Evolutionary conservation across 2,329 filamentous ascomycete species (phyloP).

Genomic region (Alternaria sp.): DNA sequence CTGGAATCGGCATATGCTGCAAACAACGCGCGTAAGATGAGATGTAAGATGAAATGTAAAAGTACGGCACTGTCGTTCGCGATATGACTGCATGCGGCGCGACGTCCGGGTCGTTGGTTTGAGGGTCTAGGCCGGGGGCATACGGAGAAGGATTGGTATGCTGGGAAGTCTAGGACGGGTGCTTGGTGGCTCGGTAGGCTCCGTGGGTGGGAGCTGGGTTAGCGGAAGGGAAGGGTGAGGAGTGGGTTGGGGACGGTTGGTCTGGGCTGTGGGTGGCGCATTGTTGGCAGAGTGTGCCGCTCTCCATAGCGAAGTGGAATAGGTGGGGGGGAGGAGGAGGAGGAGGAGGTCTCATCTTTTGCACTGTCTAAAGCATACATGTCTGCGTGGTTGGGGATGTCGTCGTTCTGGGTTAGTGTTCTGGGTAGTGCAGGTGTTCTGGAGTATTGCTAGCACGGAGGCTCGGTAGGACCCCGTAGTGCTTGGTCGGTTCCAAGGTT

Average conservation of each 20-base stretch:
- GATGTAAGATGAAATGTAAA: not conserved
- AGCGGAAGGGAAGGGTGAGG: not conserved
- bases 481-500: not conserved
- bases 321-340: no score
- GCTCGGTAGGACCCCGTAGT: conserved; percentile 11
- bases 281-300: conserved; percentile 8
- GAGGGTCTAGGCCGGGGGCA: not conserved
- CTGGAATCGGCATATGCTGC: not conserved
- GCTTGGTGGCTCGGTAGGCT: not conserved
- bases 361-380: not conserved
- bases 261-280: conserved; percentile 13
- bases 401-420: not conserved
- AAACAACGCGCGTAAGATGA: not conserved
- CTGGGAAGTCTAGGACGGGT: not conserved
- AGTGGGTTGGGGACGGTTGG: not conserved
- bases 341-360: not conserved
- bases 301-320: conserved; percentile 12
- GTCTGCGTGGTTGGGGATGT: not conserved
- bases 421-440: conserved; percentile 1
- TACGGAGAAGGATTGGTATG: not conserved
- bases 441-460: not conserved
- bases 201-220: not conserved
- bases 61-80: not conserved
- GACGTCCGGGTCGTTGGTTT: not conserved
- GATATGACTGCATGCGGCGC: not conserved